Conservation (phyloP, 805 yeast genomes). For the Ogataea dorogensis region DNA sequence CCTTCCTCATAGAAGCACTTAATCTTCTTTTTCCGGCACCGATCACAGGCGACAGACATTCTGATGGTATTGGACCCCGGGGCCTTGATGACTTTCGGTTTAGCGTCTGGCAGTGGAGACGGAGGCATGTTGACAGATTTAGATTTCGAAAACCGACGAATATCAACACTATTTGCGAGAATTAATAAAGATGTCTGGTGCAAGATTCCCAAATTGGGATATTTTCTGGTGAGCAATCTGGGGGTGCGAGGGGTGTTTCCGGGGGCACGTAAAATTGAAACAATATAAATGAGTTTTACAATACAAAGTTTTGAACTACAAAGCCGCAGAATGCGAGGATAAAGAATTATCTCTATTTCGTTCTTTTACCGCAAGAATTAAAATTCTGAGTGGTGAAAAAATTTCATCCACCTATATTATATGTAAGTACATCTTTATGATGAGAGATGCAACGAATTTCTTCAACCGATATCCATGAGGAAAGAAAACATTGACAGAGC, state of each 20-base stretch:
- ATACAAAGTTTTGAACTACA: not conserved
- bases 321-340: not conserved
- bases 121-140: constrained; percentile 4
- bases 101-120: constrained; percentile 9
- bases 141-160: too few relatives aligned
- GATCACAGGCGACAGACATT: constrained; percentile 88
- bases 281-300: not conserved
- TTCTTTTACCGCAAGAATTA: too few relatives aligned
- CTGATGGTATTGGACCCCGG: constrained; percentile 67
- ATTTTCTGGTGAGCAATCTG: constrained; percentile 10
- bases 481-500: constrained; percentile 36
- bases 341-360: too few relatives aligned
- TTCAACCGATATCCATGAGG: constrained; percentile 36
- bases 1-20: constrained; percentile 47
- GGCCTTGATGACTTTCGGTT: constrained; percentile 56
- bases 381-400: constrained; percentile 4
- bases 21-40: constrained; percentile 80
- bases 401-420: constrained; percentile 1
- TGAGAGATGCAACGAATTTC: constrained; percentile 38
- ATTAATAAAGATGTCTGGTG: constrained; percentile 1
- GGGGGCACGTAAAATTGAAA: constrained; percentile 1
- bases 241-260: constrained; percentile 12
- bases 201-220: constrained; percentile 1
- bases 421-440: constrained; percentile 23
- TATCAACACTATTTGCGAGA: not conserved